A percentile compares a stretch with the other conserved stretches of the same genome.
phyloP scores from a whole-genome alignment of 352 stramenopile species.

The Globisporangium nunn region DNA sequence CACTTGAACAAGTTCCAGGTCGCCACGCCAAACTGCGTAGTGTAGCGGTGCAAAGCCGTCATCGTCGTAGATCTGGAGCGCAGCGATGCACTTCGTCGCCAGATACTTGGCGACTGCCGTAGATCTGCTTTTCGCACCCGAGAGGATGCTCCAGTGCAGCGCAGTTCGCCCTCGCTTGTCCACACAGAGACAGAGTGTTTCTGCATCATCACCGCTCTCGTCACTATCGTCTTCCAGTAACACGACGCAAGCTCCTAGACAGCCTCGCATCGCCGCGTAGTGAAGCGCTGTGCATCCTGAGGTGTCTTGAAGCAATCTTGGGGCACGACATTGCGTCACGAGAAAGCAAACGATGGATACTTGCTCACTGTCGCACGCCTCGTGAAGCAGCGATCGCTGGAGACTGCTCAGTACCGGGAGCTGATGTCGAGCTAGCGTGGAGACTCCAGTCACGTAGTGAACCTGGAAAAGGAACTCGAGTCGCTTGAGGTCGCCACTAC shows the following conservation, averaged over 20 bases:
- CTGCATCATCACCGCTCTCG: slow-evolving; percentile 4
- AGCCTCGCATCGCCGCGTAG: slow-evolving; percentile 32
- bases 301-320: slow-evolving; percentile 17
- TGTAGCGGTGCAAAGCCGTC: slow-evolving; percentile 37
- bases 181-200: slow-evolving; percentile 22
- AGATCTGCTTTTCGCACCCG: neutral
- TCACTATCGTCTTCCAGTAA: slow-evolving; percentile 19
- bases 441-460: no score
- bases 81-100: slow-evolving; percentile 13
- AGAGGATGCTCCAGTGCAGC: slow-evolving; percentile 40
- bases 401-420: slow-evolving; percentile 18
- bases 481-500: slow-evolving; percentile 27
- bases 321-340: slow-evolving; percentile 12
- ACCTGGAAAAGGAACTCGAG: slow-evolving; percentile 27
- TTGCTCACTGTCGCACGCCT: slow-evolving; percentile 35
- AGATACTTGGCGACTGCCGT: slow-evolving; percentile 23
- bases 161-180: slow-evolving; percentile 41
- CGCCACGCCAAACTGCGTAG: slow-evolving; percentile 31
- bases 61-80: slow-evolving; percentile 32
- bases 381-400: slow-evolving; percentile 41
- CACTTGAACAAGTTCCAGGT: slow-evolving; percentile 23
- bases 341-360: slow-evolving; percentile 22
- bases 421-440: neutral
- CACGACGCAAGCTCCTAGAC: slow-evolving; percentile 34
- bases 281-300: slow-evolving; percentile 43